Evolutionary conservation across 768 basidiomycete species (phyloP), one percentile per base, ranked within the genome.

Genomic region (Podaxis sp.): DNA sequence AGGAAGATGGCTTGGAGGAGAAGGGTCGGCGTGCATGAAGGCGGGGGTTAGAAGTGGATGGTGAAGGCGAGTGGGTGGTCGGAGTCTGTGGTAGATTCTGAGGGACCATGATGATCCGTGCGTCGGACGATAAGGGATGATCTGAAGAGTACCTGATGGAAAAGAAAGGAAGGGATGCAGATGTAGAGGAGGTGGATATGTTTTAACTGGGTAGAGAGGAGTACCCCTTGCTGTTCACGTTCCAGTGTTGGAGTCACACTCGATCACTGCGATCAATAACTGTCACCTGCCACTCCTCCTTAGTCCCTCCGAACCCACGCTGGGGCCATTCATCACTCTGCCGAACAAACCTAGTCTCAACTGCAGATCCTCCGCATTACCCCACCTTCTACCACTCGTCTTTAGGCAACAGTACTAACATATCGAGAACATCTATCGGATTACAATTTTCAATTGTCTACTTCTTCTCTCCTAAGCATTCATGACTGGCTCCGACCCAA

Each of bases 381-480:
- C 33, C 2, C 33, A 30, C 5, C 28, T 30, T 30, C 28, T 7
- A 30, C 28, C 28, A 33, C 33, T 33, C 33, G 33, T 33, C 33
- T 9, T 9, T 11, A 24, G 15, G 22, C 48, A 49, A 49, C 22
- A 49, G 3, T 24, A 12, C 19, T 22, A 49, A 24, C 15, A 11
- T n/a, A 49, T 49, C 19, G 9, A 9, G 15, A 42, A 56, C 55
- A 7, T 11, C 17, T 26, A 11, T n/a, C 57, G 26, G 36, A 24
- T 30, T 26, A 46, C 22, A 13, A n/a, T 40, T 22, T 30, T 53
- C 26, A 30, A 28, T n/a, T 4, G 17, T 53, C 17, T 77, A 76
- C 62, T 89, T 46, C 28, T 36, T 36, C 38, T 33, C 38, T 4
- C 42, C 15, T n/a, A 3, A 33, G 33, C 7, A 33, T 22, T 26